Base-by-base conservation (phyloP, 257 asterid genomes). In the Solanum ossicruentum region DNA sequence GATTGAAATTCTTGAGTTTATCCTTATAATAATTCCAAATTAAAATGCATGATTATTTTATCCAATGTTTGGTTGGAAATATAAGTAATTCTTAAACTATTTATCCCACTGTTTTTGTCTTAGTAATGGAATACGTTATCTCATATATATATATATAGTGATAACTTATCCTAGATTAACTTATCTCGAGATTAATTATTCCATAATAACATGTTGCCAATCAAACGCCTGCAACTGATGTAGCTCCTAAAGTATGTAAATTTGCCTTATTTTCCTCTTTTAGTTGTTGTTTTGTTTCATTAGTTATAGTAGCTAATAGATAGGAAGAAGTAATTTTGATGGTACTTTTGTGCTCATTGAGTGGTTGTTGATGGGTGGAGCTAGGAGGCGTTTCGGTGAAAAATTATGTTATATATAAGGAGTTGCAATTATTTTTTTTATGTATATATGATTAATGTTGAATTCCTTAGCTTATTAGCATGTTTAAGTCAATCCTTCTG, bases 231-330 rank as follows among this genome's bases (percentile, higher is more conserved):
- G 95, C 98, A 52, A 91, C 98, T 1, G 88, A 89, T 52, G 95
- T 96, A 77, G 91, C 99, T 18, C 97, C 99, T 52, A 96, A 96
- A 98, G 98, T 95, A 84, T 9, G 67, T 20, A 36, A 65, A 16
- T 8, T 16, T 67, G 13, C 21, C 32, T 1, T 66, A 2, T 23
- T 66, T 66, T 66, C 2, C 73, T 66, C 47, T 16, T 13, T 16
- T 32, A 23, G 47, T 36, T 67, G 23, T 36, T 67, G 51, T 67
- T 67, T 36, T 67, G 6, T 67, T 36, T 32, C 77, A 36, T 66
- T 66, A 65, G 43, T 28, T 26, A 26, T 23, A 61, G 39, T 65
- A 65, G 72, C n/a, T 65, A 65, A 28, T 65, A 26, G 72, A 16
- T 67, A 36, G 4, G 49, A 32, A 67, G 49, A 67, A 3, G 26